Evolutionary conservation across 805 yeast genomes (phyloP), one percentile per base, ranked within the genome.

Genomic region (Hanseniaspora pseudoguilliermondii): DNA sequence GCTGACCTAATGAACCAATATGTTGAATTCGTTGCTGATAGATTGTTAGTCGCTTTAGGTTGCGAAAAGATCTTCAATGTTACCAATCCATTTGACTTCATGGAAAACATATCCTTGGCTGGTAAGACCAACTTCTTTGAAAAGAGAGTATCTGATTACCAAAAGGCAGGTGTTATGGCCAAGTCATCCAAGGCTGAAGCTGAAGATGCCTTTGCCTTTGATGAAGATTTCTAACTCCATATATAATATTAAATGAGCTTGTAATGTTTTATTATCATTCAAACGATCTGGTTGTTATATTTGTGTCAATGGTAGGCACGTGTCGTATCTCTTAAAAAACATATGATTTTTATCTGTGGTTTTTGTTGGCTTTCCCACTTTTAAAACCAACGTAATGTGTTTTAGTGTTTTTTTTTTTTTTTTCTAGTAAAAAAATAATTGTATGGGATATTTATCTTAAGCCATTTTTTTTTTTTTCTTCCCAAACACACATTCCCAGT

Each of bases 111-210:
- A 66, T 91, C 97, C 9, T 81, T 91, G 64, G 95, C 97, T 58
- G 98, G 98, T 73, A 91, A 91, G 81, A 91, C 98, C 65, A 91
- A 93, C 78, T 91, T 91, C 82, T 91, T 91, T 69, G 98, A 91
- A 79, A 91, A 91, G 82, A 86, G 98, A 75, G 98, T 91, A 57
- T 86, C 95, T 58, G 98, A 91, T 74, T 91, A 91, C 75, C 98
- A 91, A 76, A 93, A 91, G 77, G 97, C 98, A 58, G 97, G 98
- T 77, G 98, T 91, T 66, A 91, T 91, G 93, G 91, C 95, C 62
- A 77, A 78, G 62, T 71, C 81, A 55, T 71, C 73, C 62, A 79
- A 81, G 63, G 69, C 75, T 59, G 73, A 72, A 59, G 74, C 72
- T 60, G 77, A 75, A 57, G 75, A 75, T 68, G 79, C 80, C 47